These are phyloP conservation scores for Ceratobasidium sp. DNA, from an alignment of 1,284 basidiomycete species.

Conservation along the genomic window DNA sequence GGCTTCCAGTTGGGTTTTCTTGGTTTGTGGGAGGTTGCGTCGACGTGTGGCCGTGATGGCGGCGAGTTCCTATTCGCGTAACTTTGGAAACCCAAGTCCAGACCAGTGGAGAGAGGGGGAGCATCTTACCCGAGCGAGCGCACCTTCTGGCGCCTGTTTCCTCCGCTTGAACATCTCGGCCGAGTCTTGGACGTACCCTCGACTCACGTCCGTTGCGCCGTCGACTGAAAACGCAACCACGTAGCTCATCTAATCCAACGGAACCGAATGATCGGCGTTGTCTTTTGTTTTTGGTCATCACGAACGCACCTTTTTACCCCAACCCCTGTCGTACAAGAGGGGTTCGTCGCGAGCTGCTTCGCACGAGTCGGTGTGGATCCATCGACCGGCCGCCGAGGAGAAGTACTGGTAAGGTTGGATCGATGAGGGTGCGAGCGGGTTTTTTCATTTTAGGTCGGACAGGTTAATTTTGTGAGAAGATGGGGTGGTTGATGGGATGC, in stretches of 20 bases:
- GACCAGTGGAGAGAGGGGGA: not conserved
- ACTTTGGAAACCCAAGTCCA: not conserved
- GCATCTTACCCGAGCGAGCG: slow-evolving; percentile 54
- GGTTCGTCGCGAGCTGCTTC: slow-evolving; percentile 61
- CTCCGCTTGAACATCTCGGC: slow-evolving; percentile 46
- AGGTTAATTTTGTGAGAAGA: slow-evolving; percentile 16
- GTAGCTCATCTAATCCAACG: slow-evolving; percentile 59
- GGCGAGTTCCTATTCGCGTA: slow-evolving; percentile 48
- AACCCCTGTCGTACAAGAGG: slow-evolving; percentile 61
- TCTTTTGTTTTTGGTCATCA: not conserved
- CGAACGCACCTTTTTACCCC: slow-evolving; percentile 59
- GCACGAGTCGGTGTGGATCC: slow-evolving; percentile 64
- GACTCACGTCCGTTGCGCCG: slow-evolving; percentile 61
- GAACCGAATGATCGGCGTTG: slow-evolving; percentile 4
- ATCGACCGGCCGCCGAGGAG: slow-evolving; percentile 55
- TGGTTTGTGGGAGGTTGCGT: slow-evolving; percentile 39
- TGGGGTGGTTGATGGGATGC: slow-evolving; percentile 50
- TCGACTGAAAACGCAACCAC: slow-evolving; percentile 59
- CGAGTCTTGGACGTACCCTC: slow-evolving; percentile 55
- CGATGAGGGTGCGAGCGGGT: slow-evolving; percentile 26
- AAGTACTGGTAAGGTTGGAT: slow-evolving; percentile 51
- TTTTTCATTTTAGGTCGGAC: not conserved
- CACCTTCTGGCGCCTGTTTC: slow-evolving; percentile 54
- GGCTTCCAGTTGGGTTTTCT: slow-evolving; percentile 50
- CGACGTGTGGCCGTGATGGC: slow-evolving; percentile 50